Conservation (phyloP, 352 stramenopile species). For the Phytopythium litorale region DNA sequence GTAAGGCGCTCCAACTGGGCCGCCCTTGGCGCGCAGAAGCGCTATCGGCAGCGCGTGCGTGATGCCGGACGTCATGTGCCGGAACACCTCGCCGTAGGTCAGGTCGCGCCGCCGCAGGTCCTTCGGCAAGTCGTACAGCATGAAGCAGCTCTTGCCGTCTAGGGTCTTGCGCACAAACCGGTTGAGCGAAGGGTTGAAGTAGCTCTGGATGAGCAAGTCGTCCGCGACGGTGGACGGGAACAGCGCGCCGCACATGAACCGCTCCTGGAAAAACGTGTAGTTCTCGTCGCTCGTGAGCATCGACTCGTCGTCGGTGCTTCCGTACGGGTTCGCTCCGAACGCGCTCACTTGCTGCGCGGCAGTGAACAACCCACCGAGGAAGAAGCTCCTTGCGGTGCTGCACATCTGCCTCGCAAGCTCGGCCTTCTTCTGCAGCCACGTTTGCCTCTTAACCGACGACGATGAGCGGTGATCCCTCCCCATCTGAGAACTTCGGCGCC, state of each 20-base stretch:
- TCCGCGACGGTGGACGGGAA: constrained; percentile 81
- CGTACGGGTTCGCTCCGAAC: constrained; percentile 20
- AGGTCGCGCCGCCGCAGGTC: constrained; percentile 37
- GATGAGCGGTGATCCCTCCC: constrained; percentile 14
- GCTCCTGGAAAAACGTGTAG: constrained; percentile 82
- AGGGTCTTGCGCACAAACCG: constrained; percentile 80
- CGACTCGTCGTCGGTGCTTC: constrained; percentile 11
- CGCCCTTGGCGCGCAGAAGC: constrained; percentile 53
- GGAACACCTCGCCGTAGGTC: constrained; percentile 72
- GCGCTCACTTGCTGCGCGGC: constrained; percentile 45
- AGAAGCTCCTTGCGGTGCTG: constrained; percentile 46
- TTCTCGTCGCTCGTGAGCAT: constrained; percentile 48
- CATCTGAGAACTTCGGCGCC: constrained; percentile 10
- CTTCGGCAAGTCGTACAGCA: constrained; percentile 72
- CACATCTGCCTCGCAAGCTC: not conserved
- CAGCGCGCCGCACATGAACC: constrained; percentile 78
- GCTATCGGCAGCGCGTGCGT: constrained; percentile 76
- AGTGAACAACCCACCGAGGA: constrained; percentile 57
- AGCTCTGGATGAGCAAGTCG: constrained; percentile 83
- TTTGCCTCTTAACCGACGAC: constrained; percentile 29
- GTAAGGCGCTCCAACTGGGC: constrained; percentile 44
- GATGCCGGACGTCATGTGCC: constrained; percentile 68
- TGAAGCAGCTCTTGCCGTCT: constrained; percentile 83
- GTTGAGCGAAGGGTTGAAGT: constrained; percentile 86
- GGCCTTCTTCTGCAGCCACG: constrained; percentile 37